A percentile compares a stretch with the other conserved stretches of the same genome.
Evolutionary conservation across 1,139 yeast species (phyloP).

Genomic region (Citeromyces hawaiiensis): DNA sequence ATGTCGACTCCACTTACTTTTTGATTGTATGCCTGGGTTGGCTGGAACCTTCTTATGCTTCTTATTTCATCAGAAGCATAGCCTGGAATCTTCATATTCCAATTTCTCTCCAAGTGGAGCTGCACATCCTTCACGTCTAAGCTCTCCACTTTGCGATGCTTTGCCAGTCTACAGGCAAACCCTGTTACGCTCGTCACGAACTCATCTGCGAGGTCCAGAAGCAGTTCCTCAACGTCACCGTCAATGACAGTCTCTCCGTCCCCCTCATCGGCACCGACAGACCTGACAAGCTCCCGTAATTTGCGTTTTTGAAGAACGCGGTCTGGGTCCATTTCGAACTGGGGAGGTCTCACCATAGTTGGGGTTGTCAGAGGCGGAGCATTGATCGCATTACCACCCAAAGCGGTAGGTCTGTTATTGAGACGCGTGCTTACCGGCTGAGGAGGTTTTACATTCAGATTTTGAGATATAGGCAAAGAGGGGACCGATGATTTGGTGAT

Average conservation of each 20-base stretch:
- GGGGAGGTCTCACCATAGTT: conserved; percentile 61
- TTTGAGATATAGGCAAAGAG: conserved; percentile 59
- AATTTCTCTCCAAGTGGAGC: conserved; percentile 81
- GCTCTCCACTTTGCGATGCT: conserved; percentile 83
- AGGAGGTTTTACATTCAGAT: conserved; percentile 52
- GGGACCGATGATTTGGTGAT: conserved; percentile 59
- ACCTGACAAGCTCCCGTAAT: conserved; percentile 69
- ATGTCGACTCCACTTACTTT: conserved; percentile 52
- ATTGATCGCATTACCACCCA: conserved; percentile 75
- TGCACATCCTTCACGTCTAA: conserved; percentile 86
- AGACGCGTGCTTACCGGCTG: conserved; percentile 43
- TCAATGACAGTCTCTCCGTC: conserved; percentile 86
- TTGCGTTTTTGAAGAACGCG: conserved; percentile 83
- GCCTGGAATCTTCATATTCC: conserved; percentile 94
- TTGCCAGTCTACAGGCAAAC: conserved; percentile 90
- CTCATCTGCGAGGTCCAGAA: conserved; percentile 90
- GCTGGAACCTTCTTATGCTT: conserved; percentile 69
- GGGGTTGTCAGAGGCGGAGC: conserved; percentile 63
- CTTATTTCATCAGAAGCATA: conserved; percentile 84
- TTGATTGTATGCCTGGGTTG: conserved; percentile 58
- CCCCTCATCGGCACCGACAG: conserved; percentile 74
- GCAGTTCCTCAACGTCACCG: conserved; percentile 88
- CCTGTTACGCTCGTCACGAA: conserved; percentile 82
- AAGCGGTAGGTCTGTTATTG: conserved; percentile 63
- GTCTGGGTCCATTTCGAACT: conserved; percentile 72